Base-by-base conservation (phyloP, 1,139 yeast species). In the Blastobotrys capitulatus region DNA sequence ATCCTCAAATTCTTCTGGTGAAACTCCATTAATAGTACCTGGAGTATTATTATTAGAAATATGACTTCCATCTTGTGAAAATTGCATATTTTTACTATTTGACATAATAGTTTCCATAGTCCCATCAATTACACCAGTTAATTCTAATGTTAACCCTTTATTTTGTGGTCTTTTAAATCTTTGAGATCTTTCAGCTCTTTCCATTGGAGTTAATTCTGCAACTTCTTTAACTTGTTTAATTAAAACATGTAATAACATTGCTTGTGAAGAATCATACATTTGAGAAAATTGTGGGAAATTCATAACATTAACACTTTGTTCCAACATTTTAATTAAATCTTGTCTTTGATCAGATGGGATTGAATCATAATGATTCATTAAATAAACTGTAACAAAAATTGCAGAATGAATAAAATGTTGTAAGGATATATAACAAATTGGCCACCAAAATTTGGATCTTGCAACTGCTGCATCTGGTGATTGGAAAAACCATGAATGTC, bases 401-500 rank as follows among this genome's bases (percentile, higher is more conserved):
- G 55, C 46, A 9, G 65, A 61, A 44, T 62, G 64, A 22, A 58
- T 41, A 42, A 59, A 57, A 31, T 57, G 52, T 3, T 57, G 49
- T 36, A 53, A 47, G 2, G 55, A 52, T 39, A 56, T 26, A 18
- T 46, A 25, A n/a, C 42, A 34, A 10, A 44, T 34, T 10, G 38
- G 29, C 57, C 57, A 58, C 55, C 60, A 55, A 53, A 56, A 65
- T 44, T 52, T 45, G 39, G 47, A 38, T 10, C 63, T 48, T 22
- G 60, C 52, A 12, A 38, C 48, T 15, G 47, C 53, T 2, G 65
- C 63, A n/a, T 55, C 59, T 1, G 60, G 56, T 2, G 64, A 51
- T 26, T 46, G 47, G 48, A 54, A 62, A 25, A 65, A 54, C 69
- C 70, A 67, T 16, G 59, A 58, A 35, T 56, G 58, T 16, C 62